phyloP scores from a whole-genome alignment of 202 grass and related monocot genomes.

The Cymbopogon flexuosus region DNA sequence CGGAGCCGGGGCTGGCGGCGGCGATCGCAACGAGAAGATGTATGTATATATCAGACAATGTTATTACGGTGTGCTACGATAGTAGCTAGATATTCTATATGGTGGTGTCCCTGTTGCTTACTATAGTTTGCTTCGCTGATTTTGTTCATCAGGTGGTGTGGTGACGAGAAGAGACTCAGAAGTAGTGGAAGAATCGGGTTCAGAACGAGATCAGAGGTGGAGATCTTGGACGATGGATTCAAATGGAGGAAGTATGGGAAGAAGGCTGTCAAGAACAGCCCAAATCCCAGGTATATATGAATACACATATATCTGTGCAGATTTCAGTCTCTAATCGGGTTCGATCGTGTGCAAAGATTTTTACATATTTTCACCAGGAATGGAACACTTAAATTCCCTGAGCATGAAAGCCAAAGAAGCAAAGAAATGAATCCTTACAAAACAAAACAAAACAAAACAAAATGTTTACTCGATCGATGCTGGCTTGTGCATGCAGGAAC shows the following conservation, averaged over 20 bases:
- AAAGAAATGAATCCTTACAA: not conserved
- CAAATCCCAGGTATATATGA: conserved; percentile 61
- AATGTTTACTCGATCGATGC: not conserved
- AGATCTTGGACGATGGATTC: conserved; percentile 85
- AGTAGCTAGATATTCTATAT: not conserved
- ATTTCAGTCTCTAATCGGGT: not conserved
- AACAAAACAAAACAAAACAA: not conserved
- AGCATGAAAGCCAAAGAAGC: too few relatives aligned
- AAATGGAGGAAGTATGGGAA: conserved; percentile 98
- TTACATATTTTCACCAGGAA: too few relatives aligned
- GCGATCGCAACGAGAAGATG: not conserved
- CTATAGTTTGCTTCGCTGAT: not conserved
- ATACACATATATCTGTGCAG: not conserved
- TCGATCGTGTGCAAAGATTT: too few relatives aligned
- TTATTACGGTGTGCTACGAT: not conserved
- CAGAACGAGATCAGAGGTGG: conserved; percentile 67
- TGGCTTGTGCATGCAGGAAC: conserved; percentile 48
- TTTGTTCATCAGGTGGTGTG: conserved; percentile 11
- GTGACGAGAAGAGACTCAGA: conserved; percentile 7
- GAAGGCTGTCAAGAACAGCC: conserved; percentile 87
- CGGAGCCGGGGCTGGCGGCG: not conserved
- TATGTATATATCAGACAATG: not conserved
- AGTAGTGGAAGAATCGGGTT: conserved; percentile 67
- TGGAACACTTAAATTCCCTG: too few relatives aligned
- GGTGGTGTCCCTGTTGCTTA: not conserved